phyloP scores from a whole-genome alignment of 106 monocot species.

The Dendrobium huoshanense region DNA sequence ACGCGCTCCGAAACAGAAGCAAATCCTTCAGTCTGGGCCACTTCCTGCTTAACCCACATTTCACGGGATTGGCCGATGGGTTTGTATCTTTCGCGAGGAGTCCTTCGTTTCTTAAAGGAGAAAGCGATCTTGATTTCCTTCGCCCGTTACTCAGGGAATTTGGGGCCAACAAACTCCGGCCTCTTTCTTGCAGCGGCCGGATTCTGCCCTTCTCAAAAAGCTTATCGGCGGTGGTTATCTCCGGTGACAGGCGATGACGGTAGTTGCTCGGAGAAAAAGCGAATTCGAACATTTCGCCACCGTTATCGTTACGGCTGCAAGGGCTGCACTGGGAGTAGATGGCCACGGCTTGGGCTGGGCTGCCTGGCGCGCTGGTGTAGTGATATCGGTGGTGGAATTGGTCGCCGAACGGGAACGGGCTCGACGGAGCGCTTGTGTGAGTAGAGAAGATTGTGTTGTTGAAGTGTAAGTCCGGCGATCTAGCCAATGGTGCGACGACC shows the following conservation, averaged over 20 bases:
- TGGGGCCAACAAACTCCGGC: not conserved
- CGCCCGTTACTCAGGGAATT: constrained; percentile 6
- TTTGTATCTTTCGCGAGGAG: not conserved
- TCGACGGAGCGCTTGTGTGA: constrained; percentile 40
- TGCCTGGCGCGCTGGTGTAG: constrained; percentile 29
- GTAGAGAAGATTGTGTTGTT: constrained; percentile 11
- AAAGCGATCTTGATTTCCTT: constrained; percentile 36
- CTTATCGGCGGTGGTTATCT: not conserved
- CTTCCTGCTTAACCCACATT: constrained; percentile 31
- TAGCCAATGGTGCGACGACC: constrained; percentile 21
- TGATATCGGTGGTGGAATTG: constrained; percentile 10
- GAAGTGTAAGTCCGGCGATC: constrained; percentile 13
- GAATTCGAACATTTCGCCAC: constrained; percentile 38
- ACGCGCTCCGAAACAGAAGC: constrained; percentile 65
- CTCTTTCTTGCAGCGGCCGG: not conserved
- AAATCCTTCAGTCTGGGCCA: constrained; percentile 52
- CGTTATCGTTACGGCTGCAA: not conserved
- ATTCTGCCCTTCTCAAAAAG: not conserved
- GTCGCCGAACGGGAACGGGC: constrained; percentile 26
- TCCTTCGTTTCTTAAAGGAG: constrained; percentile 27
- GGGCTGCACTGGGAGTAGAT: not conserved
- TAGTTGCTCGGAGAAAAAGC: not conserved
- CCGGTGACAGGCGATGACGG: not conserved
- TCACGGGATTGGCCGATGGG: not conserved
- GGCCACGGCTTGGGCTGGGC: too few species aligned